Conservation (phyloP, 768 basidiomycete species). For the Lenzites betulinus region DNA sequence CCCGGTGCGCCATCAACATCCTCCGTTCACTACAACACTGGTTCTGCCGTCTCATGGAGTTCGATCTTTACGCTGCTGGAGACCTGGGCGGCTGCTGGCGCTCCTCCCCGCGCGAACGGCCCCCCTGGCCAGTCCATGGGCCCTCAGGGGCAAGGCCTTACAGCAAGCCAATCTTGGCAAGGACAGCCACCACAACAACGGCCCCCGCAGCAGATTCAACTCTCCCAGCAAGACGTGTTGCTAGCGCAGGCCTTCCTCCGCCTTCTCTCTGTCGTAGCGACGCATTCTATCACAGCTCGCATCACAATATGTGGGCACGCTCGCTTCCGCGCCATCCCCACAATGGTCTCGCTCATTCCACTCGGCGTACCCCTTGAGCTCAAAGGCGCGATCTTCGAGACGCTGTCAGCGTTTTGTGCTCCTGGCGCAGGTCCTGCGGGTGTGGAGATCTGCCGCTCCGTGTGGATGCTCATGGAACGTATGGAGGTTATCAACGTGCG, state of each 20-base stretch:
- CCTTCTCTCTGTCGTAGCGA: constrained; percentile 74
- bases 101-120: constrained; percentile 43
- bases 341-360: constrained; percentile 76
- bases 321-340: constrained; percentile 80
- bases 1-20: constrained; percentile 49
- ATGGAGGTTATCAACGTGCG: constrained; percentile 83
- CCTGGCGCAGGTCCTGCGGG: constrained; percentile 75
- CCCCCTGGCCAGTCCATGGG: constrained; percentile 39
- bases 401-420: constrained; percentile 79
- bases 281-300: constrained; percentile 75
- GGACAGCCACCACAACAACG: constrained; percentile 41
- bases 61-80: constrained; percentile 75
- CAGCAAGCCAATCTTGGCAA: constrained; percentile 32
- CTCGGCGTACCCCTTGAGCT: constrained; percentile 86
- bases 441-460: constrained; percentile 77
- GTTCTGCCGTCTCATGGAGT: constrained; percentile 74
- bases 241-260: constrained; percentile 81
- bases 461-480: constrained; percentile 85
- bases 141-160: constrained; percentile 11
- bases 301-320: constrained; percentile 74
- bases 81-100: constrained; percentile 64
- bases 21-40: constrained; percentile 47
- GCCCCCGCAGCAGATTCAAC: constrained; percentile 43
- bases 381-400: constrained; percentile 82
- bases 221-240: constrained; percentile 72